phyloP scores from a whole-genome alignment of 2,329 filamentous ascomycete genomes.

The Teratosphaeriaceae sp. region DNA sequence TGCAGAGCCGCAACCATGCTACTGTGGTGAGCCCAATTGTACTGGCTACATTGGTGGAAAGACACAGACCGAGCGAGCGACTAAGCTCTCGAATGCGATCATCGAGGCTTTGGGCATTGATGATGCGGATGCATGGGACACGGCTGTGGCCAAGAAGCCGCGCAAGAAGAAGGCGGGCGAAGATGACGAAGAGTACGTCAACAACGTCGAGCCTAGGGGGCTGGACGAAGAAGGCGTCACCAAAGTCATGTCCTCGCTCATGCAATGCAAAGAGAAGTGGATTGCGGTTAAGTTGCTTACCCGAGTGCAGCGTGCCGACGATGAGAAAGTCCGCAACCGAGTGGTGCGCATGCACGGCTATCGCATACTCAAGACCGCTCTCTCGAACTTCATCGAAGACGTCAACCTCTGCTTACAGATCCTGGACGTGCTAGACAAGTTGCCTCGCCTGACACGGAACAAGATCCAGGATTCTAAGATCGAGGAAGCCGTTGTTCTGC shows the following conservation, averaged over 20 bases:
- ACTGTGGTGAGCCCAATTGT: constrained; percentile 91
- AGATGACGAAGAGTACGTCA: constrained; percentile 93
- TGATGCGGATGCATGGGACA: constrained; percentile 87
- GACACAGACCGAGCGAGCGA: constrained; percentile 92
- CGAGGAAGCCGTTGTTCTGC: constrained; percentile 66
- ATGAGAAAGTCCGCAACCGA: constrained; percentile 78
- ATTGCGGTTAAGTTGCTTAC: constrained; percentile 91
- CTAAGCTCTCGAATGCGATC: constrained; percentile 79
- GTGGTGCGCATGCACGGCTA: constrained; percentile 98
- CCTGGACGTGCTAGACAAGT: constrained; percentile 78
- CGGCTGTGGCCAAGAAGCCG: constrained; percentile 78
- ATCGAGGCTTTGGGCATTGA: constrained; percentile 96
- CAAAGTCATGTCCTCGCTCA: constrained; percentile 92
- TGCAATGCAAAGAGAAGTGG: constrained; percentile 99
- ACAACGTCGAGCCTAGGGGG: constrained; percentile 71
- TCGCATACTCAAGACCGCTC: constrained; percentile 80
- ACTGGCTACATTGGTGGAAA: constrained; percentile 95
- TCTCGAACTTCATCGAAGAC: constrained; percentile 82
- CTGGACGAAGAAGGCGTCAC: constrained; percentile 78
- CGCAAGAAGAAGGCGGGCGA: constrained; percentile 88
- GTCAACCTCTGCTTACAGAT: constrained; percentile 84
- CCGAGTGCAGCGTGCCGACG: constrained; percentile 79
- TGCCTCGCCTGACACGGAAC: constrained; percentile 88
- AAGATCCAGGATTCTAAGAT: constrained; percentile 97
- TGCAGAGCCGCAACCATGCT: constrained; percentile 92